These are phyloP conservation scores for Puccinia horiana DNA, from an alignment of 1,284 basidiomycete genomes.

Conservation along the genomic window DNA sequence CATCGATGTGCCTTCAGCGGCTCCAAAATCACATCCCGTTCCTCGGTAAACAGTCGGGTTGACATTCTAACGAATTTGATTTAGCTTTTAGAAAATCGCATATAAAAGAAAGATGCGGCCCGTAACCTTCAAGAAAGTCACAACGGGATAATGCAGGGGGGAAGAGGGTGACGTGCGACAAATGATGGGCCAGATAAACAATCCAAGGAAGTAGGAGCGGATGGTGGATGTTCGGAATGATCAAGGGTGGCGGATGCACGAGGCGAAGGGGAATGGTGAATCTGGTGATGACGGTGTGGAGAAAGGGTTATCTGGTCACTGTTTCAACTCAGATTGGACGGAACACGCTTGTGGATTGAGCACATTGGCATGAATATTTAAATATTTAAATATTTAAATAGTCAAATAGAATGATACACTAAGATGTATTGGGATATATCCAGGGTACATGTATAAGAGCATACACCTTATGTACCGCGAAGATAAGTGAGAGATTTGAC, in stretches of 20 bases:
- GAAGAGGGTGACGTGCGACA: background rate
- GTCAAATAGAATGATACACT: background rate
- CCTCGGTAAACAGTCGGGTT: slow-evolving; percentile 30
- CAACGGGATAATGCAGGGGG: background rate
- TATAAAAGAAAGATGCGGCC: background rate
- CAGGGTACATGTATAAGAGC: background rate
- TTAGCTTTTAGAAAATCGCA: background rate
- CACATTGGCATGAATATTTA: slow-evolving; percentile 1
- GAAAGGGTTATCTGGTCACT: slow-evolving; percentile 2
- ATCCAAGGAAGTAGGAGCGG: background rate
- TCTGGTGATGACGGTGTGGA: background rate
- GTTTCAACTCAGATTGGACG: slow-evolving; percentile 7
- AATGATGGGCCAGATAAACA: too few species aligned
- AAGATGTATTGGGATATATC: background rate
- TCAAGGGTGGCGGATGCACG: background rate
- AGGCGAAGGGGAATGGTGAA: background rate
- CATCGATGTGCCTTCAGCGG: slow-evolving; percentile 25
- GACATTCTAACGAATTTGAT: background rate
- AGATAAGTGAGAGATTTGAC: background rate
- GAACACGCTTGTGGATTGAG: background rate
- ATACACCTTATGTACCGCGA: background rate
- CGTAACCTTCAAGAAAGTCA: background rate
- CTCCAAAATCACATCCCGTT: slow-evolving; percentile 8
- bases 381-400: too few species aligned
- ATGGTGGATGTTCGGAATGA: background rate